Base-by-base conservation (phyloP, 495 filamentous ascomycete species). In the Podospora appendiculata region DNA sequence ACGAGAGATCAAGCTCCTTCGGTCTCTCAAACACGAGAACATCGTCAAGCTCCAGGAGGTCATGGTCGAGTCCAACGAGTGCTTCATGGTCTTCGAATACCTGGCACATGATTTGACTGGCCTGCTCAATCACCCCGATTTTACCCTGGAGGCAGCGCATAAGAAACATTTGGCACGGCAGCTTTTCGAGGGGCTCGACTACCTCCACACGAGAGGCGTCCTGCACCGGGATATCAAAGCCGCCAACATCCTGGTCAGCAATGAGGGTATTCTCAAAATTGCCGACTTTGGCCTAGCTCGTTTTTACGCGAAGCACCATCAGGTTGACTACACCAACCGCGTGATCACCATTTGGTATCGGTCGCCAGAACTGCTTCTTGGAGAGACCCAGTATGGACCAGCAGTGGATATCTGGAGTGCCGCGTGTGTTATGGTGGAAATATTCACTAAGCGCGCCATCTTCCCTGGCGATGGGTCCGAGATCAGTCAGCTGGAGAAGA, bases 61-160 rank as follows among this genome's bases (percentile, higher is more conserved):
- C 61, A 97, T 98, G 93, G 93, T 97, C 13, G 94, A 98, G 70
- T 84, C 83, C 57, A 96, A 96, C 63, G 92, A 97, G 66, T 99
- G 94, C 68, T 97, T 93, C 71, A 99, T 99, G 94, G 94, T 99
- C 8, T 99, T 99, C 56, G 94, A 99, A 64, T 99, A 99, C 64
- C 81, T 96, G 32, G 92, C 92, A 14, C 94, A 99, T 64, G 94
- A 99, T 43, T 58, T 77, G 50, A 77, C 74, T 6, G 78, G 78
- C 14, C 65, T 81, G 39, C 84, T 98, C 53, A 97, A 97, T 59
- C 94, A 99, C 63, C 94, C 94, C 4, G 88, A 85, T 7, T 97
- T 94, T 66, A 85, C 86, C 44, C 81, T 99, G 12, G 87, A 92
- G 11, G 74, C 83, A 9, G 79, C 85, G 0, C 90, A 96, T 58